phyloP scores from a whole-genome alignment of 164 flowering plant species.

The Kingdonia uniflora region DNA sequence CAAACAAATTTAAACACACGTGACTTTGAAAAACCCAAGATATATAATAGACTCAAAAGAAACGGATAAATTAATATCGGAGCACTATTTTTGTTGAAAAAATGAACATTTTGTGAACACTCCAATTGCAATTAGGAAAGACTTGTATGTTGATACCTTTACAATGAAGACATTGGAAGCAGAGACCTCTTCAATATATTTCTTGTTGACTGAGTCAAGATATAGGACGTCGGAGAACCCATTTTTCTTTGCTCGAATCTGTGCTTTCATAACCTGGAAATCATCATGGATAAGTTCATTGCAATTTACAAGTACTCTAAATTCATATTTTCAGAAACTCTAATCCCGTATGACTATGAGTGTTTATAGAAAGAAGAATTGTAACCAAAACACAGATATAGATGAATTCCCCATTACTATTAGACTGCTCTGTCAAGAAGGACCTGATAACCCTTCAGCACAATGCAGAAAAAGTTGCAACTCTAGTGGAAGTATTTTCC shows the following conservation, averaged over 20 bases:
- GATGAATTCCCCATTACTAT: too few species aligned
- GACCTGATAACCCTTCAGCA: too few species aligned
- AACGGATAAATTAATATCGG: too few species aligned
- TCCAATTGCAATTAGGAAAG: not conserved
- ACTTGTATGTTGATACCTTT: constrained; percentile 35
- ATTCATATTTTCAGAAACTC: not conserved
- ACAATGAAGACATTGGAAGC: constrained; percentile 57
- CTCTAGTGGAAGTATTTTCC: not conserved
- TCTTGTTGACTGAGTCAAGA: constrained; percentile 46
- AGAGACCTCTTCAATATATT: constrained; percentile 55
- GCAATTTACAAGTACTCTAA: not conserved
- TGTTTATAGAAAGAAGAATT: not conserved
- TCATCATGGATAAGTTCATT: not conserved
- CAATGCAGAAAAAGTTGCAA: too few species aligned
- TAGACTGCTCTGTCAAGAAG: too few species aligned
- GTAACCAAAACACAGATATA: not conserved
- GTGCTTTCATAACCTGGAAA: constrained; percentile 42
- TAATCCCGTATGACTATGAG: not conserved
- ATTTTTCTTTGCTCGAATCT: constrained; percentile 33
- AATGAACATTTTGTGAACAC: not conserved
- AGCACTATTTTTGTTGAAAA: not conserved
- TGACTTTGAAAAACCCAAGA: not conserved
- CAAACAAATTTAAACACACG: not conserved
- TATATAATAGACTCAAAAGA: not conserved
- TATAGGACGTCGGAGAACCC: constrained; percentile 68